Base-by-base conservation (phyloP, 371 early-diverging fungal species). In the Lichtheimia ornata region DNA sequence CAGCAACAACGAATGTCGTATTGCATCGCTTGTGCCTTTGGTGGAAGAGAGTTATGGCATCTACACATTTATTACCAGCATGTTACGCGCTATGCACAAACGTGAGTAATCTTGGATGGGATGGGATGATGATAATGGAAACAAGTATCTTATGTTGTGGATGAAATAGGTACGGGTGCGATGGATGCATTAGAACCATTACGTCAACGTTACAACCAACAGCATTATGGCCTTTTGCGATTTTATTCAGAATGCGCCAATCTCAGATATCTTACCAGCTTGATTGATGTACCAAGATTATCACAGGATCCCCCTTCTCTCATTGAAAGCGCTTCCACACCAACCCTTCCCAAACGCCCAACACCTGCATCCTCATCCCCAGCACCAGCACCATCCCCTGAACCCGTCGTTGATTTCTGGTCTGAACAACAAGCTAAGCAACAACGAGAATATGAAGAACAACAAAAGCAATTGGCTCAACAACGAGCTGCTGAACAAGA, bases 1-100 rank as follows among this genome's bases (percentile, higher is more conserved):
- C 3, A 89, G 92, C 56, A 91, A 91, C 72, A 96, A 97, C 58
- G 97, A 98, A 71, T 96, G 96, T 68, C 89, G 95, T 43, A 96
- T 98, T 65, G 88, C 96, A 17, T 90, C 97, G n/a, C 85, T 98
- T 50, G 96, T 98, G 24, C 99, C 99, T 18, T 82, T 98, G 54
- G 94, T 98, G 2, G 97, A 98, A 71, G 99, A 98, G 67, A 90
- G 89, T 64, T 90, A 94, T 67, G 96, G 92, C 30, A 96, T 98
- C 58, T 98, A 98, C 81, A 91, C 91, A 69, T 97, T 97, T 73
- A 82, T 94, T 27, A 93, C 93, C 24, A 90, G 88, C 70, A 97
- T 98, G 97, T 73, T 98, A 65, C 88, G 88, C 17, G 97, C 99
- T 41, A 96, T 98, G 96, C 94, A 97, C 72, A 86, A 89, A 72